phyloP scores from a whole-genome alignment of 495 filamentous ascomycete species.

The Melanomma pulvis-pyrius region DNA sequence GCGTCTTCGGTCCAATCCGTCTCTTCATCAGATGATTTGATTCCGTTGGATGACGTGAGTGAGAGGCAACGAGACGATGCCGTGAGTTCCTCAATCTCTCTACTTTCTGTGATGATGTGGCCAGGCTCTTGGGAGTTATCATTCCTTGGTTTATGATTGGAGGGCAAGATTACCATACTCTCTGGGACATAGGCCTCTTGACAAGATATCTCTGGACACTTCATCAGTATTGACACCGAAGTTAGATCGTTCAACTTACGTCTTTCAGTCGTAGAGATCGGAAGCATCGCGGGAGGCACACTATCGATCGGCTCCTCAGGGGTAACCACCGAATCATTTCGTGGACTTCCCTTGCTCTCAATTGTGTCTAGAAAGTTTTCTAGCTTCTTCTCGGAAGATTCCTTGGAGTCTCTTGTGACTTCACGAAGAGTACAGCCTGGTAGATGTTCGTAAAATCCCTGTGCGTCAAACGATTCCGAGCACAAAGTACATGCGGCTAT shows the following conservation, averaged over 20 bases:
- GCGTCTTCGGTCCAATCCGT: conserved; percentile 31
- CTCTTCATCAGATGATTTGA: conserved; percentile 26
- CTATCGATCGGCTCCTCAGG: neutral
- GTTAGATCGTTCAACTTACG: neutral
- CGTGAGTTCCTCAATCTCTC: conserved; percentile 14
- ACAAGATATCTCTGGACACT: too few relatives aligned
- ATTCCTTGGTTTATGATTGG: neutral
- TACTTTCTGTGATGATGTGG: neutral
- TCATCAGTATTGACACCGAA: too few relatives aligned
- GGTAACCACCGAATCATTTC: neutral
- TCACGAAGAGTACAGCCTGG: conserved; percentile 20
- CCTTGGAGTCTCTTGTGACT: neutral
- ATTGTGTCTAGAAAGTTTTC: neutral
- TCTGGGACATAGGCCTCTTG: neutral
- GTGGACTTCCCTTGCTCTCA: neutral
- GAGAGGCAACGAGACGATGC: conserved; percentile 24
- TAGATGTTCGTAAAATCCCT: conserved; percentile 34
- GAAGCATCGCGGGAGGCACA: too few relatives aligned
- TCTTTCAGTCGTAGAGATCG: neutral
- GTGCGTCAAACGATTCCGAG: conserved; percentile 26
- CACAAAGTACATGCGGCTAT: conserved; percentile 16
- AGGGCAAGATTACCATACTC: neutral
- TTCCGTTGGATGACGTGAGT: conserved; percentile 17
- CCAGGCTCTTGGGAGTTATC: neutral
- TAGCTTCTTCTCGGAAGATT: neutral